A percentile compares a stretch with the other conserved stretches of the same genome.
Evolutionary conservation across 2,329 filamentous ascomycete genomes (phyloP).

Genomic region (Drechmeria coniospora): DNA sequence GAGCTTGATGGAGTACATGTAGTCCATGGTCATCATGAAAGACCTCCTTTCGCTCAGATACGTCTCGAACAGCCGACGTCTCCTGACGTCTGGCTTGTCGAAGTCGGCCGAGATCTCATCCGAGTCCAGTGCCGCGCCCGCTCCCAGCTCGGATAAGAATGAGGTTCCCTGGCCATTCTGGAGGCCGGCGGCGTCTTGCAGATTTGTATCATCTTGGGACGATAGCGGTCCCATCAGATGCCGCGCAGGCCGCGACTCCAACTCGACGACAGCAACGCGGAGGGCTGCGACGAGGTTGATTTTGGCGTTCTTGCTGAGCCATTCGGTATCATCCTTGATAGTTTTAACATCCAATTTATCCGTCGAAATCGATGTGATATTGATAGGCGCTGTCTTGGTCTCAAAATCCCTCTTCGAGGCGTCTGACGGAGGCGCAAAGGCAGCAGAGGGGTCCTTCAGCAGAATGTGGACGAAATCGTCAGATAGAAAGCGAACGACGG

Average conservation of each 20-base stretch:
- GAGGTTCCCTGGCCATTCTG: slow-evolving; percentile 43
- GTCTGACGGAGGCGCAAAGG: slow-evolving; percentile 48
- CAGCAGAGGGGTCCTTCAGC: slow-evolving; percentile 51
- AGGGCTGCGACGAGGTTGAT: slow-evolving; percentile 74
- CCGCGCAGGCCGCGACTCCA: slow-evolving; percentile 61
- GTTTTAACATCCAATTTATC: slow-evolving; percentile 57
- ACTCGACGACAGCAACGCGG: slow-evolving; percentile 66
- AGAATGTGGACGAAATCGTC: slow-evolving; percentile 53
- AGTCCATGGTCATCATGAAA: slow-evolving; percentile 49
- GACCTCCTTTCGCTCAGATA: slow-evolving; percentile 59
- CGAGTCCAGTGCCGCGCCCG: slow-evolving; percentile 31
- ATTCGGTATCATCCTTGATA: slow-evolving; percentile 72
- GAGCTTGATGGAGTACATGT: slow-evolving; percentile 31
- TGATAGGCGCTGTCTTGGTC: slow-evolving; percentile 73
- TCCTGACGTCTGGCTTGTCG: slow-evolving; percentile 44
- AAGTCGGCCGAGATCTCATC: slow-evolving; percentile 43
- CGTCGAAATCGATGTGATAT: slow-evolving; percentile 54
- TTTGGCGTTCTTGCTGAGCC: slow-evolving; percentile 64
- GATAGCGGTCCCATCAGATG: slow-evolving; percentile 60
- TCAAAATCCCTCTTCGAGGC: slow-evolving; percentile 60
- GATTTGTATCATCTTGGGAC: slow-evolving; percentile 60
- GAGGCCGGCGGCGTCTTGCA: slow-evolving; percentile 58
- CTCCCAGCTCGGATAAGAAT: slow-evolving; percentile 37
- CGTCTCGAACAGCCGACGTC: slow-evolving; percentile 50
- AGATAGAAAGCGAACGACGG: slow-evolving; percentile 53